Evolutionary conservation across 495 filamentous ascomycete species (phyloP).

Genomic region (Hyaloscypha hepaticicola): DNA sequence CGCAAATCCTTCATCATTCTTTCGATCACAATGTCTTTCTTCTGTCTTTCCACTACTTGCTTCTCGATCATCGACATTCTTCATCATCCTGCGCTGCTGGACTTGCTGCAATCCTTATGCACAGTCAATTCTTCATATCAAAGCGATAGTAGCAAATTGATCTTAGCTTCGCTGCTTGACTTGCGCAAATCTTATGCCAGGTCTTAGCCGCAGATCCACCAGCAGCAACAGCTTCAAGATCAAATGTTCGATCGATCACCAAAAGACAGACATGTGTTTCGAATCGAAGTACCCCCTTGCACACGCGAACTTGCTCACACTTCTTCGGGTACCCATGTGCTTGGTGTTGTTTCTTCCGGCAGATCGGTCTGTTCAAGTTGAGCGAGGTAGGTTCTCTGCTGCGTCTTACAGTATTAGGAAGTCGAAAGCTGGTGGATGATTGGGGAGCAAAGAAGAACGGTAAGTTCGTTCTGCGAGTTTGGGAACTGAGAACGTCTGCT

Average conservation of each 20-base stretch:
- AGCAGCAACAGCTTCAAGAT: too few species aligned
- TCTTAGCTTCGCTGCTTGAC: too few species aligned
- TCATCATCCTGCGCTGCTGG: neutral
- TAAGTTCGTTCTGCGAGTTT: neutral
- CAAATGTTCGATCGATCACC: neutral
- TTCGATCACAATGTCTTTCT: neutral
- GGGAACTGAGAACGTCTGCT: too few species aligned
- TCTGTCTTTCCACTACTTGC: neutral
- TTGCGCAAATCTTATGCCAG: too few species aligned
- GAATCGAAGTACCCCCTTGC: neutral
- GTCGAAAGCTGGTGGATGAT: neutral
- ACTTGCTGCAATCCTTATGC: neutral
- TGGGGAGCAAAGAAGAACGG: neutral
- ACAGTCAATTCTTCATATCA: neutral
- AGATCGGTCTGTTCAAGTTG: neutral
- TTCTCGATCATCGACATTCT: neutral
- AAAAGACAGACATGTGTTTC: neutral
- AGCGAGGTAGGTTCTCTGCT: neutral
- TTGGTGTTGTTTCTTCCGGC: neutral
- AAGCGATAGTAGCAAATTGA: neutral
- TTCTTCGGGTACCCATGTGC: neutral
- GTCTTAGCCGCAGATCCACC: too few species aligned
- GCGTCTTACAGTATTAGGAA: neutral
- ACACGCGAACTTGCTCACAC: neutral
- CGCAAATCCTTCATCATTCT: neutral